Evolutionary conservation across 108 stramenopile species (phyloP), one percentile per base, ranked within the genome.

Genomic region (Craspedostauros australis): DNA sequence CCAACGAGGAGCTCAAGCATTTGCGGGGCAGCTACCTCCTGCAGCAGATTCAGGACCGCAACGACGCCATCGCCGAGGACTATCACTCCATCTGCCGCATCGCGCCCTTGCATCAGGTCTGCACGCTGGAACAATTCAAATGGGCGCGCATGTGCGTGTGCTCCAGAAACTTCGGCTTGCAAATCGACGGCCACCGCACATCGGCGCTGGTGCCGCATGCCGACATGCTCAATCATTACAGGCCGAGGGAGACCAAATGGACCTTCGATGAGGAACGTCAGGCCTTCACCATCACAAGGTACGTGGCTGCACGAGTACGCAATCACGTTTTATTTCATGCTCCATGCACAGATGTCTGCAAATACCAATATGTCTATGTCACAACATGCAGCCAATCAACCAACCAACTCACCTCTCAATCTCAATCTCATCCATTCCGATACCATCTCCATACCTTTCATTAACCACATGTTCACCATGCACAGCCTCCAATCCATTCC

Each of bases 91-190:
- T 99, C 45, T 91, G 92, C 63, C 52, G 74, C 16, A 65, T 94
- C 21, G 75, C 79, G 9, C 96, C 96, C 0, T 79, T 99, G 41
- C 52, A 47, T 4, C 43, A 58, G 16, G 64, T 95, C 26, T 81
- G 84, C 14, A 85, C 93, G 2, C 57, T 96, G 33, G 80, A 92
- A 16, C 95, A 97, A 62, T 99, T 99, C 77, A 84, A 86, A 66
- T 97, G 96, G 99, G 97, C 96, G n/a, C 68, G 99, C 4, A 99
- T 97, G 94, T 93, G 93, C 42, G 99, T 99, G 11, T 98, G 97
- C 58, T 77, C 73, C 33, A 69, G 99, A 0, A 99, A 99, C 71
- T 99, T 99, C 77, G 99, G 97, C 1, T 60, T 99, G 43, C 69
- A 93, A 26, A 82, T 99, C 39, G 80, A 95, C 61, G 95, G 96